Percentiles rank a stretch among this genome's conserved stretches.
Evolutionary conservation across 2,329 filamentous ascomycete species (phyloP).

Genomic region (Aspergillus hortae): DNA sequence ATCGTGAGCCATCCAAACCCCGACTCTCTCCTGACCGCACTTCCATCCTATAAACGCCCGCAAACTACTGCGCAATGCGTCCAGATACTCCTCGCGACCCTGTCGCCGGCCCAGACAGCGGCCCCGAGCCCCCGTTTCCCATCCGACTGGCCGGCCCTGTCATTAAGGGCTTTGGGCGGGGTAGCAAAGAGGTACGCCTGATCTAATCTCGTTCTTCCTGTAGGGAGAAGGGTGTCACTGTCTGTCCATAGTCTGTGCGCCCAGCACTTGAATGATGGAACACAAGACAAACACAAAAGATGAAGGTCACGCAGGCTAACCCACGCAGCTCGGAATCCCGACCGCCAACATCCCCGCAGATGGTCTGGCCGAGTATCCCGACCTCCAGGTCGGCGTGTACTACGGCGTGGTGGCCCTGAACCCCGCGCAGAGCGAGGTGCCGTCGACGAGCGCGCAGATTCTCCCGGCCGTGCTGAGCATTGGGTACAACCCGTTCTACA

Average conservation of each 20-base stretch:
- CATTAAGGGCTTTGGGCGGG: conserved; percentile 88
- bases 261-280: neutral
- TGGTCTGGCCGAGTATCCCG: conserved; percentile 59
- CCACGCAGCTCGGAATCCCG: conserved; percentile 77
- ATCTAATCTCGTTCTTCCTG: neutral
- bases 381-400: conserved; percentile 77
- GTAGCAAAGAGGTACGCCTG: conserved; percentile 67
- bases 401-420: conserved; percentile 83
- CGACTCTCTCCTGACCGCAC: neutral
- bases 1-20: neutral
- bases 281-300: too few relatives aligned
- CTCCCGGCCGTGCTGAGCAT: conserved; percentile 92
- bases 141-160: conserved; percentile 80
- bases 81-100: conserved; percentile 58
- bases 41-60: neutral
- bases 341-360: conserved; percentile 80
- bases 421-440: conserved; percentile 28
- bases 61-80: conserved; percentile 33
- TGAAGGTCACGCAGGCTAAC: too few relatives aligned
- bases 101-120: conserved; percentile 68
- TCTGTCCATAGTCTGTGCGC: neutral
- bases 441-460: conserved; percentile 38
- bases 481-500: conserved; percentile 97
- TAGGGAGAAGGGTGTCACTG: neutral
- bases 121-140: conserved; percentile 76